Percentiles rank a stretch among this genome's conserved stretches.
Conservation (phyloP, 208 protist species). For the Trypanosoma caninum region DNA sequence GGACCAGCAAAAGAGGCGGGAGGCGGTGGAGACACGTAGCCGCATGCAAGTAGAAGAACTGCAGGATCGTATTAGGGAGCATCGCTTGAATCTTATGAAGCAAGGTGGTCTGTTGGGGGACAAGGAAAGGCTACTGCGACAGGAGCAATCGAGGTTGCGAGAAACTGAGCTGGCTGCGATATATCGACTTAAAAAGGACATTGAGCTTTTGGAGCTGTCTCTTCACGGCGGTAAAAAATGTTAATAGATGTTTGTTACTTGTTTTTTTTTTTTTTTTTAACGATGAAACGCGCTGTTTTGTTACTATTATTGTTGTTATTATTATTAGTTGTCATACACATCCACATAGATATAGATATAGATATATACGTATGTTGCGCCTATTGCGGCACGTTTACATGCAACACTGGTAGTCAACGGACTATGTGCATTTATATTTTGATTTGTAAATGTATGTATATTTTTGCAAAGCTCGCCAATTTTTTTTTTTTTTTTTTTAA, state of each 20-base stretch:
- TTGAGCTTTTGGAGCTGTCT: conserved; percentile 6
- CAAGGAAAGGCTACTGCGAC: conserved; percentile 16
- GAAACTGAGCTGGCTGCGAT: conserved; percentile 17
- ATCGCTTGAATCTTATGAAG: conserved; percentile 2
- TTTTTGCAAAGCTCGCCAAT: not conserved
- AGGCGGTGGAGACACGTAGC: conserved; percentile 1
- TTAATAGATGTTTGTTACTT: not conserved
- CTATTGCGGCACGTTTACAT: too few species aligned
- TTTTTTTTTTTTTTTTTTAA: conserved; percentile 3
- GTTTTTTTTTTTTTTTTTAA: not conserved
- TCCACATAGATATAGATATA: too few species aligned
- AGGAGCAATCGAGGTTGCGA: conserved; percentile 9
- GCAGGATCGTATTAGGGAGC: conserved; percentile 10
- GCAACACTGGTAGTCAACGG: too few species aligned
- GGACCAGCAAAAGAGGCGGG: conserved; percentile 12
- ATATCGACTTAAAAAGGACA: conserved; percentile 12
- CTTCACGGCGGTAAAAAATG: not conserved
- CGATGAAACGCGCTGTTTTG: too few species aligned
- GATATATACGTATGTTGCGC: too few species aligned
- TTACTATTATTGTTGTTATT: too few species aligned
- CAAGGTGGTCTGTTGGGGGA: conserved; percentile 13
- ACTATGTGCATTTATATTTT: conserved; percentile 10
- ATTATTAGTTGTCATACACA: too few species aligned
- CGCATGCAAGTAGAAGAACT: conserved; percentile 9
- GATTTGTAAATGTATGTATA: not conserved